Percentiles rank a stretch among this genome's conserved stretches.
These are phyloP conservation scores for Reutealis trisperma DNA, from an alignment of 345 rosid genomes.

Conservation along the genomic window DNA sequence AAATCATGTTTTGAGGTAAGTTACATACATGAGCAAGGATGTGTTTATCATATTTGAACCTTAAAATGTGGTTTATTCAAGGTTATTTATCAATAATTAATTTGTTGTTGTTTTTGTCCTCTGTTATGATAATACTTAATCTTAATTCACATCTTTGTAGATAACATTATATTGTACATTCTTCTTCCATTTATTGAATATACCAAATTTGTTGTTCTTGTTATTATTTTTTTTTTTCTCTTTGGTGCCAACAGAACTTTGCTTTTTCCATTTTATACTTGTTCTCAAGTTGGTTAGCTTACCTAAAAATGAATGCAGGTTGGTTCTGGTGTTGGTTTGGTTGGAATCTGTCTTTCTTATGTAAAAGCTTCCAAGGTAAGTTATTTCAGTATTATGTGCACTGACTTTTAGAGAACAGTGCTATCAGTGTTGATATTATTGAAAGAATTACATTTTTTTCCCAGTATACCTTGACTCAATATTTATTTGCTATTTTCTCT, in stretches of 20 bases:
- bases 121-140: not conserved
- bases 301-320: slow-evolving; percentile 43
- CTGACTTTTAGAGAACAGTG: too few relatives aligned
- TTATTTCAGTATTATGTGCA: too few relatives aligned
- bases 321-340: slow-evolving; percentile 91
- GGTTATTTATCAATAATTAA: not conserved
- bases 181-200: not conserved
- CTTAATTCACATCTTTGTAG: not conserved
- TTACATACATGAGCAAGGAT: not conserved
- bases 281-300: not conserved
- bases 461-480: not conserved
- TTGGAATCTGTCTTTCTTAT: slow-evolving; percentile 80
- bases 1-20: slow-evolving; percentile 83
- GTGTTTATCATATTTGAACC: not conserved
- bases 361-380: slow-evolving; percentile 74
- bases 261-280: not conserved
- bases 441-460: slow-evolving; percentile 2
- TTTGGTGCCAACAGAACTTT: not conserved
- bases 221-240: not conserved
- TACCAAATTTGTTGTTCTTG: not conserved
- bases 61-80: not conserved
- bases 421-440: not conserved
- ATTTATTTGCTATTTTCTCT: not conserved
- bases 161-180: too few relatives aligned
- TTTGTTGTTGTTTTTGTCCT: not conserved